These are phyloP conservation scores for Yamadazyma sp. DNA, from an alignment of 1,139 yeast species.

Conservation along the genomic window DNA sequence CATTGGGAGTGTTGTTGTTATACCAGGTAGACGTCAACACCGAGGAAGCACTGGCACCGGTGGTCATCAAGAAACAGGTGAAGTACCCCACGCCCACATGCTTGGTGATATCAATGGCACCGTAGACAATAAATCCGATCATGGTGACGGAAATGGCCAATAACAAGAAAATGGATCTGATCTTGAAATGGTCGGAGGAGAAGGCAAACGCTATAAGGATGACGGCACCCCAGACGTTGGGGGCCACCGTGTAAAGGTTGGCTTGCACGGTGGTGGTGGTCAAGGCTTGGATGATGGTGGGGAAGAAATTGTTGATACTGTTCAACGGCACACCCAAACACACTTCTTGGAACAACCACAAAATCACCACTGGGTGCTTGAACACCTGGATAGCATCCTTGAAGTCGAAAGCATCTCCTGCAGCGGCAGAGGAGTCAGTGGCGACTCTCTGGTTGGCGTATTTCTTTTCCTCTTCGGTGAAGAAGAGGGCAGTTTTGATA, in stretches of 20 bases:
- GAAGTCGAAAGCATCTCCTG: constrained; percentile 21
- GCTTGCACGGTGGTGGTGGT: constrained; percentile 30
- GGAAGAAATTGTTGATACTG: constrained; percentile 51
- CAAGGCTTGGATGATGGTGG: constrained; percentile 28
- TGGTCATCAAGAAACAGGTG: constrained; percentile 34
- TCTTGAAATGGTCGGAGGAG: constrained; percentile 23
- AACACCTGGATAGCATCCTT: constrained; percentile 29
- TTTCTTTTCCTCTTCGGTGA: constrained; percentile 25
- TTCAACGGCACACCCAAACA: constrained; percentile 50
- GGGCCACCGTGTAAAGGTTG: constrained; percentile 30
- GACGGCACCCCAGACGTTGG: constrained; percentile 32
- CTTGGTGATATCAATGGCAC: constrained; percentile 37
- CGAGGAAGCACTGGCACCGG: constrained; percentile 33
- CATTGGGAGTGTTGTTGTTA: constrained; percentile 50
- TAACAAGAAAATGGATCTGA: constrained; percentile 36
- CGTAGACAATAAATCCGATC: constrained; percentile 46
- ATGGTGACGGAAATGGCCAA: constrained; percentile 37
- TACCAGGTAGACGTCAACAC: constrained; percentile 53
- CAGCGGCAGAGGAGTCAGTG: constrained; percentile 28
- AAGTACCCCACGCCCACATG: constrained; percentile 43
- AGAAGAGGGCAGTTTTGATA: constrained; percentile 26
- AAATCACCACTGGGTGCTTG: constrained; percentile 26
- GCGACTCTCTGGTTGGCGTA: constrained; percentile 26
- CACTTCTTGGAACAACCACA: constrained; percentile 39
- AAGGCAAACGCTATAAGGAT: constrained; percentile 23